Evolutionary conservation across 2,329 filamentous ascomycete genomes (phyloP).

Genomic region (Aspergillus phoenicis): DNA sequence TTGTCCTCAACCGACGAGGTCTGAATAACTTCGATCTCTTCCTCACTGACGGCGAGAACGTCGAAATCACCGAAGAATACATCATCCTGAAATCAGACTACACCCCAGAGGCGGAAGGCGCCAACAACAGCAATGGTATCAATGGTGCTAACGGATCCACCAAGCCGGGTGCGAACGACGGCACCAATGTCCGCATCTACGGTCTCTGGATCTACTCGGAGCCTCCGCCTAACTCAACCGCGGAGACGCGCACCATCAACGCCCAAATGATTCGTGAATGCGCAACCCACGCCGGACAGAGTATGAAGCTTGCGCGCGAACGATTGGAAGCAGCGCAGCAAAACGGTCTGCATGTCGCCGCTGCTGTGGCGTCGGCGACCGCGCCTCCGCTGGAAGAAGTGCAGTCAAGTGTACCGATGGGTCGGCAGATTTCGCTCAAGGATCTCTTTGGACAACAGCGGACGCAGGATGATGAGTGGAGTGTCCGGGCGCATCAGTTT

Average conservation of each 20-base stretch:
- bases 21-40: constrained; percentile 71
- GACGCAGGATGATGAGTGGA: constrained; percentile 55
- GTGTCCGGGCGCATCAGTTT: constrained; percentile 50
- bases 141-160: constrained; percentile 20
- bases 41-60: constrained; percentile 58
- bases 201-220: constrained; percentile 69
- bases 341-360: constrained; percentile 35
- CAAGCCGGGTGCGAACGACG: constrained; percentile 13
- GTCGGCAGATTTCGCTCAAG: constrained; percentile 55
- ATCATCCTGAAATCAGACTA: constrained; percentile 59
- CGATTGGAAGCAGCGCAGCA: constrained; percentile 39
- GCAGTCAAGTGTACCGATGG: constrained; percentile 51
- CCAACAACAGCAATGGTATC: constrained; percentile 7
- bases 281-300: constrained; percentile 55
- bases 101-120: constrained; percentile 21
- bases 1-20: constrained; percentile 72
- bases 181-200: constrained; percentile 50
- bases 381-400: constrained; percentile 41
- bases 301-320: constrained; percentile 49
- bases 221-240: constrained; percentile 56
- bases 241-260: constrained; percentile 54
- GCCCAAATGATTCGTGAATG: constrained; percentile 59
- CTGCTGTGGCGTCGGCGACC: constrained; percentile 31
- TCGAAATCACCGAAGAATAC: constrained; percentile 66
- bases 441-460: constrained; percentile 60